A percentile compares a stretch with the other conserved stretches of the same genome.
Conservation (phyloP, 805 yeast species). For the Ogataea chonburiensis region DNA sequence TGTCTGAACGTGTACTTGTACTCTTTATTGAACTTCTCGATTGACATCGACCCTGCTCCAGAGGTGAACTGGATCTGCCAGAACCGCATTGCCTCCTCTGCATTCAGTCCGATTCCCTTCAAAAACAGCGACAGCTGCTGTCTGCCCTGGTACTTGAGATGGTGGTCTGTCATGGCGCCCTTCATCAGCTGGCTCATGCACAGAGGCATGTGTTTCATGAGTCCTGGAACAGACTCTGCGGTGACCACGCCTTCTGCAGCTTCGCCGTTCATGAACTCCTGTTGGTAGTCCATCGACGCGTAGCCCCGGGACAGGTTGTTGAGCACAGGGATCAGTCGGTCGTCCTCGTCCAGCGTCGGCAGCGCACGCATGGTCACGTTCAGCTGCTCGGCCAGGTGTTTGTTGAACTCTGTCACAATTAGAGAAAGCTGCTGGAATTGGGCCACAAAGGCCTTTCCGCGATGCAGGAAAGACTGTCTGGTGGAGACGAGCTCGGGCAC, state of each 20-base stretch:
- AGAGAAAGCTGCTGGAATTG: slow-evolving; percentile 73
- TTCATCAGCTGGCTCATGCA: slow-evolving; percentile 53
- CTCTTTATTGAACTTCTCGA: slow-evolving; percentile 82
- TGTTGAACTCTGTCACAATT: slow-evolving; percentile 65
- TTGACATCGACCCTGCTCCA: slow-evolving; percentile 47
- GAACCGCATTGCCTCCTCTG: slow-evolving; percentile 84
- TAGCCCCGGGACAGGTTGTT: slow-evolving; percentile 76
- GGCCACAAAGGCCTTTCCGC: slow-evolving; percentile 84
- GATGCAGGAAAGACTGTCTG: slow-evolving; percentile 63
- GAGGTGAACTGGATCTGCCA: slow-evolving; percentile 76
- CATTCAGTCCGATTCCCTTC: slow-evolving; percentile 83
- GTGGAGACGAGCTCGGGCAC: slow-evolving; percentile 74
- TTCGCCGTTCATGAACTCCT: slow-evolving; percentile 21
- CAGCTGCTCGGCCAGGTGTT: slow-evolving; percentile 49
- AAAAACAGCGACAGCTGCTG: slow-evolving; percentile 82
- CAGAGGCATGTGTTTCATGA: slow-evolving; percentile 71
- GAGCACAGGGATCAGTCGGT: slow-evolving; percentile 79
- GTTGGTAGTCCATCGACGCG: slow-evolving; percentile 48
- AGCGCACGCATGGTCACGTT: slow-evolving; percentile 69
- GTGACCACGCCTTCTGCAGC: slow-evolving; percentile 41
- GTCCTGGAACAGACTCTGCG: slow-evolving; percentile 56
- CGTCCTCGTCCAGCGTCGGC: slow-evolving; percentile 89
- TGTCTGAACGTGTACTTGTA: slow-evolving; percentile 87
- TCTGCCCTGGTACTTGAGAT: slow-evolving; percentile 80
- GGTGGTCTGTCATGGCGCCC: slow-evolving; percentile 66